phyloP scores from a whole-genome alignment of 2,329 filamentous ascomycete species.

The Simplicillium sp. region DNA sequence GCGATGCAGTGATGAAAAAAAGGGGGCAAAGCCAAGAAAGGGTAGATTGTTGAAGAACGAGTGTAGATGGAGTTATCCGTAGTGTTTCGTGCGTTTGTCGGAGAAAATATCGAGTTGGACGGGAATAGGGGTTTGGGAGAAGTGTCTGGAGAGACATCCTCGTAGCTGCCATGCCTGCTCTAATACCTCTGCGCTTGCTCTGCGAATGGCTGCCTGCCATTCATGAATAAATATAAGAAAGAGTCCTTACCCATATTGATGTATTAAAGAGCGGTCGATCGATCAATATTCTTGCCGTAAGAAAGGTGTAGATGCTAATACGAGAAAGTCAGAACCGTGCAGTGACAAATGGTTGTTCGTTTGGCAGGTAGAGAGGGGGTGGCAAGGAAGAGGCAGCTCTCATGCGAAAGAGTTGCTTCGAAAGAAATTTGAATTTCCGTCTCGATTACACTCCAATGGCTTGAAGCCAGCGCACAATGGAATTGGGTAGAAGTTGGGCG shows the following conservation, averaged over 20 bases:
- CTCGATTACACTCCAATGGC: too few species aligned
- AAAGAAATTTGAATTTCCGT: too few species aligned
- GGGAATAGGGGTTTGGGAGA: neutral
- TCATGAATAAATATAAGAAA: constrained; percentile 15
- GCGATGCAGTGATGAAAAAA: constrained; percentile 3
- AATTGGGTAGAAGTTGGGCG: constrained; percentile 1
- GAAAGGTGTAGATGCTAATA: constrained; percentile 20
- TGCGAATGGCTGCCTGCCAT: constrained; percentile 4
- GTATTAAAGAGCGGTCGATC: constrained; percentile 26
- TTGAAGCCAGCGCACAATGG: too few species aligned
- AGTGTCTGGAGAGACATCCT: neutral
- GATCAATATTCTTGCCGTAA: too few species aligned
- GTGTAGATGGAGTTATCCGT: constrained; percentile 12
- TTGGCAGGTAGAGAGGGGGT: too few species aligned
- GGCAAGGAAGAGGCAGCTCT: too few species aligned
- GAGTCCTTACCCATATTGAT: constrained; percentile 31
- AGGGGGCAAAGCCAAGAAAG: constrained; percentile 31
- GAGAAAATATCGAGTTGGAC: neutral
- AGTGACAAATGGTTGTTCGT: neutral
- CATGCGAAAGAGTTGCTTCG: too few species aligned
- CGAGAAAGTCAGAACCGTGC: constrained; percentile 12
- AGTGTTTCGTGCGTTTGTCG: neutral
- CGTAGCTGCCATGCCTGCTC: constrained; percentile 2
- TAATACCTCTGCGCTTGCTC: constrained; percentile 17
- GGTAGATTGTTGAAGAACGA: constrained; percentile 32